phyloP scores from a whole-genome alignment of 176 grass and related monocot genomes.

The Sorghum bicolor region DNA sequence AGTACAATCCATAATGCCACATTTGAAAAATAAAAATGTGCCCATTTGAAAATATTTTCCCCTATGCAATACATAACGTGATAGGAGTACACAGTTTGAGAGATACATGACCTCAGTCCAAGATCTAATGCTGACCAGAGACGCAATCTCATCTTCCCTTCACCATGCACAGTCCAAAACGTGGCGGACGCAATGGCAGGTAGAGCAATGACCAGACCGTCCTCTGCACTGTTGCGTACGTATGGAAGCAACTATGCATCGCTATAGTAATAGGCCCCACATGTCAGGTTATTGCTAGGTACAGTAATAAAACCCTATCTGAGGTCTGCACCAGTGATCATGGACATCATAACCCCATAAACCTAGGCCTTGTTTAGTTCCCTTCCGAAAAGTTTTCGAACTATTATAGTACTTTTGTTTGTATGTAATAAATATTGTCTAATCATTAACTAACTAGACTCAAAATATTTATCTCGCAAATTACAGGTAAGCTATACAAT shows the following conservation, averaged over 20 bases:
- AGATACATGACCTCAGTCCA: background rate
- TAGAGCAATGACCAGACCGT: constrained; percentile 39
- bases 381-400: no score
- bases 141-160: background rate
- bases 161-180: constrained; percentile 28
- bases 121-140: background rate
- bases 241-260: constrained; percentile 39
- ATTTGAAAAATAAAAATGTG: background rate
- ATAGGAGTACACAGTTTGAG: background rate
- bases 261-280: background rate
- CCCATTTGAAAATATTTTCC: background rate
- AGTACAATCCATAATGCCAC: background rate
- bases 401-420: no score
- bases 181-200: constrained; percentile 29
- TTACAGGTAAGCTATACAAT: no score
- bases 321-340: background rate
- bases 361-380: no score
- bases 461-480: no score
- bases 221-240: constrained; percentile 26
- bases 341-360: background rate
- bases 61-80: no score
- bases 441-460: no score
- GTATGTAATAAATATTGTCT: no score
- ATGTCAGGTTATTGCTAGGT: no score
- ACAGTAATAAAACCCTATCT: background rate